These are phyloP conservation scores for Cyberlindnera sargentensis DNA, from an alignment of 805 yeast species.

Conservation along the genomic window DNA sequence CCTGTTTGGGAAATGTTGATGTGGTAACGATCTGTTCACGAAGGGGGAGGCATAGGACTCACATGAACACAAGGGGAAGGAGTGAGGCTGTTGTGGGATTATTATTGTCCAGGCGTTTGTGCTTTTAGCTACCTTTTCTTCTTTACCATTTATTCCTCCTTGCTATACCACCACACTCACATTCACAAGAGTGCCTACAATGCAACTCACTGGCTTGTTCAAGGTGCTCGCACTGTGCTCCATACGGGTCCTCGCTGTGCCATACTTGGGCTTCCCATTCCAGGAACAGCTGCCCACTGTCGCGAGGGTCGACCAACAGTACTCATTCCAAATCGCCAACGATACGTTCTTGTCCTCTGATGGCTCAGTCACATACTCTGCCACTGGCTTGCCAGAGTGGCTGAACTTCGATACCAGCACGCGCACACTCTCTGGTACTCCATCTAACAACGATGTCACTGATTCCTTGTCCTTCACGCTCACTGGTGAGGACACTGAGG, in stretches of 20 bases:
- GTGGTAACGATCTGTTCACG: too few relatives aligned
- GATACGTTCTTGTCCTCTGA: conserved; percentile 54
- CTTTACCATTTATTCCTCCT: too few relatives aligned
- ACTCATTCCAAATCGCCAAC: conserved; percentile 58
- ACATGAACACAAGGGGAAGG: too few relatives aligned
- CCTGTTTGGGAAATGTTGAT: too few relatives aligned
- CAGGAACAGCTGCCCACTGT: conserved; percentile 80
- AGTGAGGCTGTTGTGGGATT: too few relatives aligned
- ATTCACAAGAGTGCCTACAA: too few relatives aligned
- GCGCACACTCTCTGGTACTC: conserved; percentile 65
- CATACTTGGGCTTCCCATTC: conserved; percentile 69
- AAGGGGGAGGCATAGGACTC: too few relatives aligned
- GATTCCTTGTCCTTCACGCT: conserved; percentile 43
- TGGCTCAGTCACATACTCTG: conserved; percentile 46
- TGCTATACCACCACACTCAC: too few relatives aligned
- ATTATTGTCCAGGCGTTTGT: too few relatives aligned
- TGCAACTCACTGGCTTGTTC: too few relatives aligned
- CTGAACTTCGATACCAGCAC: conserved; percentile 57
- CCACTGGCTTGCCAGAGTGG: conserved; percentile 68
- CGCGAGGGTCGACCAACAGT: conserved; percentile 61
- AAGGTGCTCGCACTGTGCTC: too few relatives aligned
- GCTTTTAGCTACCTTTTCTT: too few relatives aligned
- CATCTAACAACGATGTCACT: conserved; percentile 38
- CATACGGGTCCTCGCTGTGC: conserved; percentile 36
- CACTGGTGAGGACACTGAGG: conserved; percentile 68